Evolutionary conservation across 139 green algal genomes (phyloP), one percentile per base, ranked within the genome.

Genomic region (Raphidocelis subcapitata): DNA sequence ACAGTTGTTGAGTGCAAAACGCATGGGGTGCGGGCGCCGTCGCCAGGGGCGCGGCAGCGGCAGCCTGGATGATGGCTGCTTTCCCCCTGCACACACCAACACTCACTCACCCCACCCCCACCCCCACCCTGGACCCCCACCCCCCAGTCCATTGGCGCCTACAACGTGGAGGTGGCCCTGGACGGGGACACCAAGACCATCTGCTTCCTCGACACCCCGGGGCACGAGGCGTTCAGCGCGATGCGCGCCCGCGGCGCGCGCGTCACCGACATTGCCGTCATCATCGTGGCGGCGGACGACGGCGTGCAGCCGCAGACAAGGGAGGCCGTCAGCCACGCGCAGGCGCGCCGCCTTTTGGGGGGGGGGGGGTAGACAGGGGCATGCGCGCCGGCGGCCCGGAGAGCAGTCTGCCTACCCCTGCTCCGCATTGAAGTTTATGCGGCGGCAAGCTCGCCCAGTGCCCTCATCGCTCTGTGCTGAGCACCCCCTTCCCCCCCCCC

Each of bases 121-220:
- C n/a, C n/a, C n/a, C n/a, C n/a, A n/a, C n/a, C n/a, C n/a, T n/a
- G n/a, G n/a, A n/a, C n/a, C n/a, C n/a, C n/a, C n/a, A n/a, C n/a
- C n/a, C n/a, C n/a, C n/a, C 94, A 98, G 81, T 82, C 82, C 35
- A 99, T 99, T 57, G 96, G 96, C 57, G 96, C 96, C 12, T 99
- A 99, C 88, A 97, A 91, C 61, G 86, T 97, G 21, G 72, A 65
- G 35, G 78, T 91, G 55, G 80, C 84, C 28, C 79, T 87, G 29
- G 85, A 92, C 3, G 81, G 80, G 36, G 83, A 89, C 66, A 23
- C 67, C 14, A 79, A 75, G 55, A 88, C 79, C 33, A 88, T 98
- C 74, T 97, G 92, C 66, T 99, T 99, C 87, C 81, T 99, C 41
- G 96, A 99, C 87, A 99, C 96, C 0, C 96, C 96, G 3, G 92